Conservation (phyloP, 2,329 filamentous ascomycete species). For the Chaetomiaceae sp. region DNA sequence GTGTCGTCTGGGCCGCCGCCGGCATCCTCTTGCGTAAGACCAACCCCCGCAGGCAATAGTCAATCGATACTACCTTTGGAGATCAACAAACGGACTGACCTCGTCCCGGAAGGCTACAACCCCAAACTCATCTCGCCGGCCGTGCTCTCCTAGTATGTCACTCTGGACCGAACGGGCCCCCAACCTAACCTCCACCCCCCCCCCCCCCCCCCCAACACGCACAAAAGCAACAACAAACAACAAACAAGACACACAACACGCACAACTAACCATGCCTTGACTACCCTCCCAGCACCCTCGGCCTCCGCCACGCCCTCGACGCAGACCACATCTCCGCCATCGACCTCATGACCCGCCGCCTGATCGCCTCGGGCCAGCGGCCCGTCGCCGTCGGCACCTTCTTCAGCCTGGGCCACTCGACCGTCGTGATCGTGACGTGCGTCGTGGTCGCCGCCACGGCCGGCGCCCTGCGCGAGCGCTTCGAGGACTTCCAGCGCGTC, state of each 20-base stretch:
- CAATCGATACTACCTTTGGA: too few relatives aligned
- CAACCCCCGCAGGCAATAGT: too few relatives aligned
- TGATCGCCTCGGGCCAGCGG: slow-evolving; percentile 78
- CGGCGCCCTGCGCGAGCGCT: slow-evolving; percentile 74
- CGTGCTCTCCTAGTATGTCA: slow-evolving; percentile 65
- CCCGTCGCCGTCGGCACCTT: slow-evolving; percentile 92
- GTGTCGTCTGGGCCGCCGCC: slow-evolving; percentile 50
- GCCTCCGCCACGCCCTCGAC: slow-evolving; percentile 90
- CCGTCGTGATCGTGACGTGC: slow-evolving; percentile 85
- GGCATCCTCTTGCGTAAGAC: slow-evolving; percentile 30
- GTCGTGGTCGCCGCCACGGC: slow-evolving; percentile 88
- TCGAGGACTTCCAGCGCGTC: slow-evolving; percentile 72
- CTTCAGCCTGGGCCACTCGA: slow-evolving; percentile 90
- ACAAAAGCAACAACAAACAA: too few relatives aligned
- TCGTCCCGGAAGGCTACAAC: slow-evolving; percentile 36
- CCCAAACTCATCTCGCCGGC: slow-evolving; percentile 70
- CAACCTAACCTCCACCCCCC: neutral
- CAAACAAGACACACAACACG: too few relatives aligned
- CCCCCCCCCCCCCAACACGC: neutral
- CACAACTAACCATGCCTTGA: too few relatives aligned
- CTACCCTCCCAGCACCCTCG: slow-evolving; percentile 70
- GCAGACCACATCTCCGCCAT: slow-evolving; percentile 89
- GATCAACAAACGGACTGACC: too few relatives aligned
- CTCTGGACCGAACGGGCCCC: neutral
- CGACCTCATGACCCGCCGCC: slow-evolving; percentile 86